Evolutionary conservation across 2,329 filamentous ascomycete genomes (phyloP).

Genomic region (Talaromyces sp.): DNA sequence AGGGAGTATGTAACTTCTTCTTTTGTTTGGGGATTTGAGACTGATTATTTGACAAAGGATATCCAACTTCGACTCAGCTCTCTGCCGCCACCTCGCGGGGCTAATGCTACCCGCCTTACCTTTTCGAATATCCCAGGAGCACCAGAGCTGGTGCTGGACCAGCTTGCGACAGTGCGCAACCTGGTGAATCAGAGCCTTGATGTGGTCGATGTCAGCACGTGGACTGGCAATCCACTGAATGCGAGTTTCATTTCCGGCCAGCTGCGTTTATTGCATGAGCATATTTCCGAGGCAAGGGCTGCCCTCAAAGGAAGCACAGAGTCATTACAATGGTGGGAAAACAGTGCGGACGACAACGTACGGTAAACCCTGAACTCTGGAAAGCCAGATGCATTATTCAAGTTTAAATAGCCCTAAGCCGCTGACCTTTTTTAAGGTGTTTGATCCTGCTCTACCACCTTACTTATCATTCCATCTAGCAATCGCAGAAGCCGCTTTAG

Average conservation of each 20-base stretch:
- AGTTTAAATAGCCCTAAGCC: not conserved
- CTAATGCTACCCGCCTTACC: constrained; percentile 46
- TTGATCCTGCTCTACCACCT: constrained; percentile 58
- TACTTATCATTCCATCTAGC: constrained; percentile 68
- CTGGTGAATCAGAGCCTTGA: constrained; percentile 79
- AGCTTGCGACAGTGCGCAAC: constrained; percentile 67
- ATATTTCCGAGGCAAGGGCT: constrained; percentile 56
- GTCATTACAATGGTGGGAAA: constrained; percentile 51
- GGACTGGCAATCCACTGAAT: constrained; percentile 61
- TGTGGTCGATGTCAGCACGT: constrained; percentile 70
- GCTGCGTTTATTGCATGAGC: constrained; percentile 54
- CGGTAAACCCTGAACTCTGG: constrained; percentile 1
- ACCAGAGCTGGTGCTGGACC: constrained; percentile 58
- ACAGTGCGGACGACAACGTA: constrained; percentile 54
- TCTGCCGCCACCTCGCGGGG: constrained; percentile 47
- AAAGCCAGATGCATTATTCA: not conserved
- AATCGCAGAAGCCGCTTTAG: constrained; percentile 64
- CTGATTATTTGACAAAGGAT: constrained; percentile 45
- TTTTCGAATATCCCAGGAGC: constrained; percentile 50
- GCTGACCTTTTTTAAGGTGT: constrained; percentile 34
- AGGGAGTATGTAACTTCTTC: constrained; percentile 59
- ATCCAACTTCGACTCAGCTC: constrained; percentile 66
- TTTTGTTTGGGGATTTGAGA: not conserved
- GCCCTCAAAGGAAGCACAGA: constrained; percentile 52
- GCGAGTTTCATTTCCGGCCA: constrained; percentile 55